Evolutionary conservation across 2,329 filamentous ascomycete genomes (phyloP), one percentile per base, ranked within the genome.

Genomic region (Penicillium thymicola): DNA sequence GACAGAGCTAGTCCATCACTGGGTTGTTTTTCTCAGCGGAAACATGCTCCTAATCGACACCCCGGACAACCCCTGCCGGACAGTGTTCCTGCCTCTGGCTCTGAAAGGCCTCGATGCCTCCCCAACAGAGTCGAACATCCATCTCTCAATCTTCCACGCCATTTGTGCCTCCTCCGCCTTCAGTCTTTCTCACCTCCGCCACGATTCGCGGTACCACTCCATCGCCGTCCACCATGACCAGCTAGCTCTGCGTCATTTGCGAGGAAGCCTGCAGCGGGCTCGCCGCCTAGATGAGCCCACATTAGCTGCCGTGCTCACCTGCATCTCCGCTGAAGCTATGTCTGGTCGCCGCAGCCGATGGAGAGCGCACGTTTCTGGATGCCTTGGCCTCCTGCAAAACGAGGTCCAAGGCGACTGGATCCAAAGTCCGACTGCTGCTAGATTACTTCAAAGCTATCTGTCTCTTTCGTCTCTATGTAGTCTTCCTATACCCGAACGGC

Each of bases 101-200:
- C 47, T 65, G 37, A 62, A 65, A 44, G 62, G 57, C 3, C 46
- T 65, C 8, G 61, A 60, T 37, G 51, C 36, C 5, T 14, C 51
- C 14, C 21, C 57, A 8, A 32, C 32, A 5, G 58, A 66, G 27
- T 59, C 67, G 2, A 68, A 61, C 41, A 67, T 68, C 14, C 59
- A 68, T 32, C 63, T 65, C n/a, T 66, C 68, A 0, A 65, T 70
- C 8, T 69, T 70, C 47, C 68, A 70, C 32, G 68, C 67, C 9
- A 59, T 70, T 9, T 70, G 63, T 51, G 51, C 63, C 38, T 65
- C 62, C 16, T 62, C 63, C 18, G 63, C 65, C 40, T 65, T 63
- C 25, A 69, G 59, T 44, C 61, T 69, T 6, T 64, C 57, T 27
- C 67, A 69, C 25, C 62, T 70, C 16, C 62, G 66, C 25, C 58